phyloP scores from a whole-genome alignment of 148 eudicot genomes.

The Camellia lanceoleosa region DNA sequence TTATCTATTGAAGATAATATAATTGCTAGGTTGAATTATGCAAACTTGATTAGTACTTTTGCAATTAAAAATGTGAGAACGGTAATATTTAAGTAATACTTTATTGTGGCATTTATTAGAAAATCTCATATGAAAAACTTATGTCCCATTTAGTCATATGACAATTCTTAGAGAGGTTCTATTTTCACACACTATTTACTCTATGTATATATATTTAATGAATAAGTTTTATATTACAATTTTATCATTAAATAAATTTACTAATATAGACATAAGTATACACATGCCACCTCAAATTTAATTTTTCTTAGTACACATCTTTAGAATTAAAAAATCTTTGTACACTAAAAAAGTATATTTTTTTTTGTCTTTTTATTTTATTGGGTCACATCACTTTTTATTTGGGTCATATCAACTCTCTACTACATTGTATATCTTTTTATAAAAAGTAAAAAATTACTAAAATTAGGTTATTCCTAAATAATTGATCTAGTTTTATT shows the following conservation, averaged over 20 bases:
- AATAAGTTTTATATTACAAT: background rate
- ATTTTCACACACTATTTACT: too few relatives aligned
- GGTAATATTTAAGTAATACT: too few relatives aligned
- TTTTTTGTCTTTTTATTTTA: background rate
- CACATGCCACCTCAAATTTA: background rate
- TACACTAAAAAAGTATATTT: background rate
- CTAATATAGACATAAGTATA: background rate
- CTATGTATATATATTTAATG: background rate
- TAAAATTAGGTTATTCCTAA: too few relatives aligned
- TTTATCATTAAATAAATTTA: background rate
- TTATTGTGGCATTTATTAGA: background rate
- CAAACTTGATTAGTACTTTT: background rate
- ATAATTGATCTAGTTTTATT: too few relatives aligned
- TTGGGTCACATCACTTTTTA: background rate
- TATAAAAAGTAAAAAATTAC: too few relatives aligned
- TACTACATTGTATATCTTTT: too few relatives aligned
- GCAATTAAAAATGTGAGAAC: too few relatives aligned
- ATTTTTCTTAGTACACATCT: background rate
- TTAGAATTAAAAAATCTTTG: background rate
- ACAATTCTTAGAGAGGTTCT: too few relatives aligned
- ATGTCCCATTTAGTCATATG: background rate
- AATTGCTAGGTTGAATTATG: background rate
- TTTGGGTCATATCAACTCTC: too few relatives aligned
- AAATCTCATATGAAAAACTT: background rate
- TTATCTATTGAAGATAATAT: too few relatives aligned